These are phyloP conservation scores for Neolentinus lepideus DNA, from an alignment of 1,284 basidiomycete species.

Conservation along the genomic window DNA sequence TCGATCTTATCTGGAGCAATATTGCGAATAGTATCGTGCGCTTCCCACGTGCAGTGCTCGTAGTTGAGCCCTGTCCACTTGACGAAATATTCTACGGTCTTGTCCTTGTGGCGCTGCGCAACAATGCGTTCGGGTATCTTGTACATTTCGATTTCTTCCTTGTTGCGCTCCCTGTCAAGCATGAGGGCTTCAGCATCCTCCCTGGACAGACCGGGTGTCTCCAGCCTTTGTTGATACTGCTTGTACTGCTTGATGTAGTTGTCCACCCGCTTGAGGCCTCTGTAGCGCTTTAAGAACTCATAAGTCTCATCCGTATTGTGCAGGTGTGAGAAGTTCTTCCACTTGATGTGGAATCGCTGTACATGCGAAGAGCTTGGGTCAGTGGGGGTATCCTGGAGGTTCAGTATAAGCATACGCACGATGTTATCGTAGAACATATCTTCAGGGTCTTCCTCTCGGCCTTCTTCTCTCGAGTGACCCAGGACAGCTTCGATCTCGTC, in stretches of 20 bases:
- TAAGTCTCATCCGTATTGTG: slow-evolving; percentile 98
- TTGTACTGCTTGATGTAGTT: slow-evolving; percentile 95
- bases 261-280: slow-evolving; percentile 94
- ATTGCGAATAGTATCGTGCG: slow-evolving; percentile 70
- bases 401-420: slow-evolving; percentile 37
- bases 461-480: slow-evolving; percentile 77
- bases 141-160: slow-evolving; percentile 87
- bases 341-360: slow-evolving; percentile 93
- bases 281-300: slow-evolving; percentile 90
- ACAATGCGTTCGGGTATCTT: slow-evolving; percentile 93
- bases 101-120: slow-evolving; percentile 70
- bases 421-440: slow-evolving; percentile 85
- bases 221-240: slow-evolving; percentile 65
- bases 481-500: slow-evolving; percentile 90
- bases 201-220: slow-evolving; percentile 61
- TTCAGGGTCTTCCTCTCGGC: slow-evolving; percentile 63
- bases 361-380: neutral
- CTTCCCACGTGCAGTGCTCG: slow-evolving; percentile 96
- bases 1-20: slow-evolving; percentile 76
- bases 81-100: slow-evolving; percentile 86
- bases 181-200: slow-evolving; percentile 90
- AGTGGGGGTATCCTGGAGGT: slow-evolving; percentile 4
- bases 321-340: slow-evolving; percentile 90
- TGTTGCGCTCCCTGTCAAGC: slow-evolving; percentile 86
- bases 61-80: slow-evolving; percentile 97